Conservation (phyloP, 345 rosid genomes). For the Pelargonium nanum region DNA sequence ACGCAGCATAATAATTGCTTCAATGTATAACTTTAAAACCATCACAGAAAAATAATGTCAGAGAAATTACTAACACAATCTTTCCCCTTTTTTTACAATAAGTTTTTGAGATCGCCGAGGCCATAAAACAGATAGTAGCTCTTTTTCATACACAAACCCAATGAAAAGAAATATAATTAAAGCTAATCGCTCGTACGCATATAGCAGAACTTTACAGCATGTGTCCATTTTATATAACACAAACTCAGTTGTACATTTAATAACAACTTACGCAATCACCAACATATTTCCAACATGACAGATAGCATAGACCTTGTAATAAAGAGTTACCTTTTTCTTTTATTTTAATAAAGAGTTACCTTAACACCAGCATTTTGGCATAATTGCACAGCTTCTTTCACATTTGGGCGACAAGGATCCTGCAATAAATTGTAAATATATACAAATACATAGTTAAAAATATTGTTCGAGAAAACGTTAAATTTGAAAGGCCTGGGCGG, state of each 20-base stretch:
- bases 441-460: neutral
- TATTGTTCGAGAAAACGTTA: neutral
- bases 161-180: too few species aligned
- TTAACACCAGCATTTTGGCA: constrained; percentile 78
- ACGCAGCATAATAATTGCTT: too few species aligned
- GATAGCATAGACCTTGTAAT: neutral
- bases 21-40: neutral
- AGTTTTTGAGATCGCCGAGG: neutral
- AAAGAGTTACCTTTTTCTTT: constrained; percentile 55
- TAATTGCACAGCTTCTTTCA: constrained; percentile 63
- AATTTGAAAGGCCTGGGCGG: too few species aligned
- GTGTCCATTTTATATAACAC: too few species aligned
- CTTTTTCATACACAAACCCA: neutral
- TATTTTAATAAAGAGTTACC: constrained; percentile 29
- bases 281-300: neutral
- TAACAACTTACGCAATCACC: neutral
- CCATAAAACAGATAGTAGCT: neutral
- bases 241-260: too few species aligned
- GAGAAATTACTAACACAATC: neutral
- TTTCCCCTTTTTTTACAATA: neutral
- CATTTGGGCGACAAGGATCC: constrained; percentile 97
- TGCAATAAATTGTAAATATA: constrained; percentile 18
- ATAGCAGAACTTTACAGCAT: too few species aligned
- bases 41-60: neutral
- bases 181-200: neutral